Conservation (phyloP, 2,329 filamentous ascomycete genomes). For the Penicillium verrucosum region DNA sequence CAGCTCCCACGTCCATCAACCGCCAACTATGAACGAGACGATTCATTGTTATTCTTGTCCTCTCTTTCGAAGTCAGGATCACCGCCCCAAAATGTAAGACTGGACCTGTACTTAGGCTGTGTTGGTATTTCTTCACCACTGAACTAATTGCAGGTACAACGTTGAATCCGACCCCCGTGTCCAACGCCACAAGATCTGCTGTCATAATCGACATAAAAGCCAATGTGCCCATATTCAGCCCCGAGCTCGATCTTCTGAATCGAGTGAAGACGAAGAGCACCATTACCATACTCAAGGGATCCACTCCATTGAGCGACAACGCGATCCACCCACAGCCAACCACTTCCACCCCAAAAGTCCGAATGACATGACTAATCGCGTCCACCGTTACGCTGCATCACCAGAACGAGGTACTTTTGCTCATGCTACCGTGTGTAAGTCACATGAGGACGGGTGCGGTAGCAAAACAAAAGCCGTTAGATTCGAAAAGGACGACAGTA, state of each 20-base stretch:
- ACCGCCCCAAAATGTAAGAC: not conserved
- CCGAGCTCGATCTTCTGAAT: not conserved
- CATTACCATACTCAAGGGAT: not conserved
- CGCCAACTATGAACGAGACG: not conserved
- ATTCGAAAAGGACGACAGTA: not conserved
- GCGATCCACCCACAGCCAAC: not conserved
- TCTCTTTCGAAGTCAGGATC: not conserved
- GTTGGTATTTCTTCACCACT: not conserved
- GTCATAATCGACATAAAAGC: not conserved
- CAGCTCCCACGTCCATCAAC: not conserved
- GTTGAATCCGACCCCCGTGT: not conserved
- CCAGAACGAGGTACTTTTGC: not conserved
- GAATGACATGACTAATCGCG: not conserved
- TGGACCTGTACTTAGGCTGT: not conserved
- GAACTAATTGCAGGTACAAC: not conserved
- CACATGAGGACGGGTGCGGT: not conserved
- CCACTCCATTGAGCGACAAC: not conserved
- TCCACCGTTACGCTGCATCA: not conserved
- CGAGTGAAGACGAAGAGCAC: not conserved
- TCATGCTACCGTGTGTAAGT: not conserved
- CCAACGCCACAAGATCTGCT: not conserved
- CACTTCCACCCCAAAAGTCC: not conserved
- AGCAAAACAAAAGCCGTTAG: not conserved
- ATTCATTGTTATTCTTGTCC: not conserved
- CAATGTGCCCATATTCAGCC: not conserved